Base-by-base conservation (phyloP, 768 basidiomycete genomes). In the Leucogyrophana mollusca region DNA sequence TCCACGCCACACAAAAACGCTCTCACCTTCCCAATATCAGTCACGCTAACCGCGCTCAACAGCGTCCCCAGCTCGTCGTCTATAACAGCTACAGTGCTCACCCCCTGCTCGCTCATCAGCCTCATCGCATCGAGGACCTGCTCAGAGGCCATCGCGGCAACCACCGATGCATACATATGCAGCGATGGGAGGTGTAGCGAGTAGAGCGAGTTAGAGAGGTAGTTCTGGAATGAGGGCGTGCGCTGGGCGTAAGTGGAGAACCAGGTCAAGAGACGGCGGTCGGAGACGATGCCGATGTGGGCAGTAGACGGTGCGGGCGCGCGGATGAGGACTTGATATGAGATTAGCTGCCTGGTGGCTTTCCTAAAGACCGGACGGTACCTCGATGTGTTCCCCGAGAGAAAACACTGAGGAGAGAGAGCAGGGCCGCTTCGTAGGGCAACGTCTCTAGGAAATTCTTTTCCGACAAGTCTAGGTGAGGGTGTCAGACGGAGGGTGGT, bases 71-170 rank as follows among this genome's bases (percentile, higher is more conserved):
- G 72, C 23, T 80, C 81, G 39, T 84, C 82, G 37, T 88, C 85
- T 4, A 87, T 60, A 4, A 91, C 84, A 13, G 89, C 90, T 36
- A 90, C 73, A 55, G 85, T 90, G 58, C 88, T 90, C 20, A 92
- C 87, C 18, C 90, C 90, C 57, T 86, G 78, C 50, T 89, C 87
- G 55, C 87, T 89, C 89, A 92, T 90, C 22, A 87, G 70, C 49
- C 73, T 80, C 90, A 92, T 92, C 4, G 88, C 88, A 60, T 89
- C 85, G 40, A 90, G 68, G 20, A 90, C 83, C 16, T 76, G 76
- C 2, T 79, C 78, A 13, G 71, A 73, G 35, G 85, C 80, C 4
- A 74, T 73, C 4, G 81, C 69, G 6, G 86, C 78, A 8, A 91
- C 71, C 14, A 91, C 83, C 1, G 81, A 75, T 2, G 73, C 56